Percentiles rank a stretch among this genome's conserved stretches.
phyloP scores from a whole-genome alignment of 768 basidiomycete species.

The Gloeostereum incarnatum region DNA sequence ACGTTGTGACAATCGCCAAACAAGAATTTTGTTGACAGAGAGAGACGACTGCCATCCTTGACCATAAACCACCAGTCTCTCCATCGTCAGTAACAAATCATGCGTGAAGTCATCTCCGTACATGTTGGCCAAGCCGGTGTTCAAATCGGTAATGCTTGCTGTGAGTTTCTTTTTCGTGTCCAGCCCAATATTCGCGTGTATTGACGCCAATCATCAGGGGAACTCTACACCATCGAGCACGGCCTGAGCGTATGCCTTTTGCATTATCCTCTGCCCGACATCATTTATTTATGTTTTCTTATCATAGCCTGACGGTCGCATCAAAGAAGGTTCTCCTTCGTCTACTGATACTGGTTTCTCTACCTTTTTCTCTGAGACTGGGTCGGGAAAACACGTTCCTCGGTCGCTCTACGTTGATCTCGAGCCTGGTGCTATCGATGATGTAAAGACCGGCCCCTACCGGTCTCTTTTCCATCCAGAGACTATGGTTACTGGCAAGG shows the following conservation, averaged over 20 bases:
- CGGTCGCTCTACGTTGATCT: constrained; percentile 95
- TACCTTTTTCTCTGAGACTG: constrained; percentile 96
- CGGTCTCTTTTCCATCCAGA: constrained; percentile 96
- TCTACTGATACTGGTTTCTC: constrained; percentile 81
- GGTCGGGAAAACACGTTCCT: constrained; percentile 91
- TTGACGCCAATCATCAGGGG: constrained; percentile 50
- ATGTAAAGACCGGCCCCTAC: constrained; percentile 88
- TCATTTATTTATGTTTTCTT: constrained; percentile 8
- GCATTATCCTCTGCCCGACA: not conserved
- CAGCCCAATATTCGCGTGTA: constrained; percentile 7
- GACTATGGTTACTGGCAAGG: constrained; percentile 94
- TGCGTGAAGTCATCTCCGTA: constrained; percentile 94
- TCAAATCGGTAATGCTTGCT: constrained; percentile 93
- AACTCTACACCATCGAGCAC: constrained; percentile 97
- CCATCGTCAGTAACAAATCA: constrained; percentile 7
- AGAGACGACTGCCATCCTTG: no score
- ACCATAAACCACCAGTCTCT: constrained; percentile 4
- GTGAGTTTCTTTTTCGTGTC: constrained; percentile 44
- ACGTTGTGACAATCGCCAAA: not conserved
- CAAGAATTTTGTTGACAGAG: constrained; percentile 2
- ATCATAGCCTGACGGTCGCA: constrained; percentile 82
- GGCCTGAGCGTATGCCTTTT: constrained; percentile 73
- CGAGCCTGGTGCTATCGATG: constrained; percentile 93
- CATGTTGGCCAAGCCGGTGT: constrained; percentile 98
- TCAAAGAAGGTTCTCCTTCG: constrained; percentile 61